These are phyloP conservation scores for Aquilaria malaccensis DNA, from an alignment of 345 rosid genomes.

Conservation along the genomic window DNA sequence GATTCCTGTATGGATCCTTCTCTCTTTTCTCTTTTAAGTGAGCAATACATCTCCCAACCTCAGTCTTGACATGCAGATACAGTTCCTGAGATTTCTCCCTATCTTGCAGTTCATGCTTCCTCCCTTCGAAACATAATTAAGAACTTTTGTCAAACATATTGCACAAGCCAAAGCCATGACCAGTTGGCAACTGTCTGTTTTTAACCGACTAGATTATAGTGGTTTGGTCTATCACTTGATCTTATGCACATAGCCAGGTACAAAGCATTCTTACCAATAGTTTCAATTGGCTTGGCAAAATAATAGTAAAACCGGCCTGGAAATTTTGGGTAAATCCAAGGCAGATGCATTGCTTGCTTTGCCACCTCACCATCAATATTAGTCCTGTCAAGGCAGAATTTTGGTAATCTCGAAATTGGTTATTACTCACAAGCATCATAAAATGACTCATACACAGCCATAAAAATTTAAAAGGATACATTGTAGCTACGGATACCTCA, in stretches of 20 bases:
- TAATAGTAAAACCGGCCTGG: conserved; percentile 64
- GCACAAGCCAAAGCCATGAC: neutral
- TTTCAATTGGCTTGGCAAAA: conserved; percentile 69
- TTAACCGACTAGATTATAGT: neutral
- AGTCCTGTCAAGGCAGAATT: conserved; percentile 27
- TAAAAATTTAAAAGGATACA: neutral
- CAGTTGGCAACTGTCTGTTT: too few relatives aligned
- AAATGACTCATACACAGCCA: too few relatives aligned
- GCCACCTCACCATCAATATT: conserved; percentile 37
- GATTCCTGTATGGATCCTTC: conserved; percentile 53
- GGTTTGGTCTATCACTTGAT: neutral
- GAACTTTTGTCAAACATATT: neutral
- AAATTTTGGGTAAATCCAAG: conserved; percentile 52
- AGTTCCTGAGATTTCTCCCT: conserved; percentile 44
- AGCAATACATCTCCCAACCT: conserved; percentile 43
- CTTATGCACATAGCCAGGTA: too few relatives aligned
- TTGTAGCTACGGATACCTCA: conserved; percentile 31
- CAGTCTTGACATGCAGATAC: conserved; percentile 49
- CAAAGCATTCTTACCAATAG: conserved; percentile 31
- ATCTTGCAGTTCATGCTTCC: conserved; percentile 38
- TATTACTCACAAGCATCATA: neutral
- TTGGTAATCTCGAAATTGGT: neutral
- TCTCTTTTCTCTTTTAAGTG: conserved; percentile 53
- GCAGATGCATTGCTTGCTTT: conserved; percentile 44
- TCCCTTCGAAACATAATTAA: conserved; percentile 26